A percentile compares a stretch with the other conserved stretches of the same genome.
Conservation (phyloP, 495 filamentous ascomycete species). For the Penicillium antarcticum region DNA sequence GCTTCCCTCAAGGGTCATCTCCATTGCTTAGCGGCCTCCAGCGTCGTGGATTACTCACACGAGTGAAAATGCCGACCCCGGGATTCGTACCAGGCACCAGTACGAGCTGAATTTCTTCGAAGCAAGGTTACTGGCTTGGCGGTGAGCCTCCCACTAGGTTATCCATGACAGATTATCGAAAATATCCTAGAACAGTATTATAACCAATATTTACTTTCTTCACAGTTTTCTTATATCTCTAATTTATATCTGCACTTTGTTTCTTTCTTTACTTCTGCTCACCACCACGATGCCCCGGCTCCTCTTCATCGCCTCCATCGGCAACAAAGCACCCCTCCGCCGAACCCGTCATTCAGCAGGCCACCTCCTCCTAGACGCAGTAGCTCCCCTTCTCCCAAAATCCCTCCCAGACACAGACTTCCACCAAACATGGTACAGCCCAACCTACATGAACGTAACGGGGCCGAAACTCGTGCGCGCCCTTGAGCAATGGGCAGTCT, state of each 20-base stretch:
- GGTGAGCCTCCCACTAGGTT: slow-evolving; percentile 44
- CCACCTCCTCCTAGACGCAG: slow-evolving; percentile 61
- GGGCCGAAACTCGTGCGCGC: slow-evolving; percentile 45
- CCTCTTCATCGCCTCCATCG: slow-evolving; percentile 69
- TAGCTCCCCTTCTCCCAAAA: slow-evolving; percentile 43
- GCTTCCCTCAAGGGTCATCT: slow-evolving; percentile 61
- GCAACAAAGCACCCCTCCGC: slow-evolving; percentile 62
- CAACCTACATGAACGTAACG: slow-evolving; percentile 72
- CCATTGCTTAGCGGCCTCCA: slow-evolving; percentile 58
- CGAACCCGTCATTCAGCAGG: slow-evolving; percentile 80
- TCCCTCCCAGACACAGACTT: slow-evolving; percentile 40
- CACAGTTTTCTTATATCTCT: too few relatives aligned
- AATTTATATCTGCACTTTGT: too few relatives aligned
- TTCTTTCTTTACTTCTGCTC: too few relatives aligned
- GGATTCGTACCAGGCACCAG: slow-evolving; percentile 61
- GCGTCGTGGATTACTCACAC: slow-evolving; percentile 59
- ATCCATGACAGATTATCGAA: slow-evolving; percentile 44
- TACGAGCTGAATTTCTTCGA: slow-evolving; percentile 39
- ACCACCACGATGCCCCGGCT: slow-evolving; percentile 26
- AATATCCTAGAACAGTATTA: not conserved
- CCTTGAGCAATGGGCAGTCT: slow-evolving; percentile 43
- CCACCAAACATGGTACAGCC: slow-evolving; percentile 66
- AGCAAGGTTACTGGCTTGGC: slow-evolving; percentile 42
- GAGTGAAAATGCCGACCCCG: slow-evolving; percentile 55
- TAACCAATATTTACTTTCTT: not conserved